Percentiles rank a stretch among this genome's conserved stretches.
These are phyloP conservation scores for Dictyostelium discoideum DNA, from an alignment of 78 protist species.

Conservation along the genomic window DNA sequence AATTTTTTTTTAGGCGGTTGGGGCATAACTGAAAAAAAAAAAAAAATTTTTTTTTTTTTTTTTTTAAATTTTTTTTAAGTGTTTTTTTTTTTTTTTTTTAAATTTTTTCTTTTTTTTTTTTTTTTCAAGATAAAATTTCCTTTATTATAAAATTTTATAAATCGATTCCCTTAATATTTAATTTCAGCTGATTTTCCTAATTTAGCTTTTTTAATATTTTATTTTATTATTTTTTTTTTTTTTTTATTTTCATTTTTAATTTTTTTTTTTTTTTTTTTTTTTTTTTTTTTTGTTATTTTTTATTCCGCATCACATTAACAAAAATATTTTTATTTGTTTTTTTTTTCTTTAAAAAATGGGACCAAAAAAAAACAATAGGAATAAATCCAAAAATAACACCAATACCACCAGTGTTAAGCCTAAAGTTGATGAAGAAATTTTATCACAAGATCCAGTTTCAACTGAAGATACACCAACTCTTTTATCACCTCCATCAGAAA, in stretches of 20 bases:
- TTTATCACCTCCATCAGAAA: background rate
- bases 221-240: background rate
- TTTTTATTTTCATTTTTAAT: background rate
- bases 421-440: background rate
- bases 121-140: background rate
- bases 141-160: too few relatives aligned
- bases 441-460: background rate
- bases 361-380: slow-evolving; percentile 6
- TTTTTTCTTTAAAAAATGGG: background rate
- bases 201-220: background rate
- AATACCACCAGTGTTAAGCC: background rate
- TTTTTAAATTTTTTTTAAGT: too few relatives aligned
- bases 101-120: too few relatives aligned
- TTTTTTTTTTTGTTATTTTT: background rate
- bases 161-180: background rate
- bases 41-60: too few relatives aligned
- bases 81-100: too few relatives aligned
- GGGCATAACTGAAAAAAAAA: too few relatives aligned
- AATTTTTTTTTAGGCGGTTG: too few relatives aligned
- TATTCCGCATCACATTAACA: background rate
- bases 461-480: background rate
- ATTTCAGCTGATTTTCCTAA: background rate
- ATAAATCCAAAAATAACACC: background rate
- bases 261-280: background rate
- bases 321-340: background rate